Base-by-base conservation (phyloP, 1,139 yeast genomes). In the Blastobotrys aristatus region DNA sequence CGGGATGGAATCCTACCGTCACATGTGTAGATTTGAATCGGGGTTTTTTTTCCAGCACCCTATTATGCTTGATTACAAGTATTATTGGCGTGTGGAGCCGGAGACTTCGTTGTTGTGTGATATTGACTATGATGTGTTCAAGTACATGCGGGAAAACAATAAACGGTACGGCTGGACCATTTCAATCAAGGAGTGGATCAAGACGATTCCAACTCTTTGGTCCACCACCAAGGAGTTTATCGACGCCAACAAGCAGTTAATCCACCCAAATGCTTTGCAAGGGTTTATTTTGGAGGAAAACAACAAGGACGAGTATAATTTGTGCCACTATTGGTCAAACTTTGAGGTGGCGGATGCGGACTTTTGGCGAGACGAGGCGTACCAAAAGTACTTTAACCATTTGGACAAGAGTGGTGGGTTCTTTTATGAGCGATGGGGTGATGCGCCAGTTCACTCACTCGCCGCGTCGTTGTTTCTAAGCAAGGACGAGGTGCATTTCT, bases 371-470 rank as follows among this genome's bases (percentile, higher is more conserved):
- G 69, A 79, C 4, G 71, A 76, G 36, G 78, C 80, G 1, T 89
- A 89, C 66, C 67, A 73, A 20, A 75, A 73, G 30, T 89, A 80
- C 66, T 89, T 89, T 59, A 77, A 85, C 17, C 67, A 74, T 55
- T 74, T 89, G 57, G 97, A 89, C 64, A 60, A 70, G 50, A 72
- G 82, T 1, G 96, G 96, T 31, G 95, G 95, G 4, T 89, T 89
- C 69, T 89, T 85, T 69, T 89, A 89, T 66, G 96, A 89, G 65
- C 74, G 96, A 62, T 89, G 97, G 97, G 96, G 96, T 18, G 96
- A 89, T 66, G 96, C 96, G 0, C 96, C 96, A 5, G 79, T 88
- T 20, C 96, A 88, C 67, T 83, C 94, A 13, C 79, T 86, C 59
- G 95, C 92, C 11, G 95, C 83, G 14, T 72, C 88, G 3, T 69